Evolutionary conservation across 2,329 filamentous ascomycete genomes (phyloP), one percentile per base, ranked within the genome.

Genomic region (Monosporascus ibericus): DNA sequence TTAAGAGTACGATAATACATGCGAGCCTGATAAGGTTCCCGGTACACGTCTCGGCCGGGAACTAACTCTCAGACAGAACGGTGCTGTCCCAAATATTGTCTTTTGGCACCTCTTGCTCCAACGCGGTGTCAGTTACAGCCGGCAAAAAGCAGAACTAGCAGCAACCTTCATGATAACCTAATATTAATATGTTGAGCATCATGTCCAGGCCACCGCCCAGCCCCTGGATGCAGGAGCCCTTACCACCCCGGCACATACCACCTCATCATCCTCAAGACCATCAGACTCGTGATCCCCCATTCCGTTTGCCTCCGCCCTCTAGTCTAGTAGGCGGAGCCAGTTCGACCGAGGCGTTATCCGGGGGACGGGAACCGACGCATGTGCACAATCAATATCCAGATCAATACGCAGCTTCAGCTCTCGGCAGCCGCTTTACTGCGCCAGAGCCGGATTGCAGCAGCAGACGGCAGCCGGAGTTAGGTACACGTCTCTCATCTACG

Each of bases 111-210:
- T 3, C 25, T 30, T n/a, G 42, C 24, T 46, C 24, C 49, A 50
- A 36, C 49, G 59, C 56, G 50, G 57, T 58, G 53, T 62, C 55
- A 51, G 52, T 60, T 55, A 55, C 55, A 59, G 58, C 56, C 30
- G 49, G 57, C 55, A 53, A 55, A 55, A 56, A 52, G 51, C 56
- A 50, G 42, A 55, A 58, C 58, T 58, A 55, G 56, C 56, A 57
- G 54, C 55, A 54, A 48, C 55, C 50, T 56, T 54, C 56, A 30
- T 57, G 51, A 55, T 50, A 34, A 34, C 30, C 3, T 34, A 34
- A 53, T 56, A 55, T 58, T 63, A 63, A 58, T 59, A 66, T 66
- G 63, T 60, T 66, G 61, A 60, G 63, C 53, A 58, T 60, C 52
- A 66, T 66, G 63, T 60, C 63, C 51, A 63, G 62, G 54, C 61